These are phyloP conservation scores for Lanmaoa rubissima DNA, from an alignment of 768 basidiomycete species.

Conservation along the genomic window DNA sequence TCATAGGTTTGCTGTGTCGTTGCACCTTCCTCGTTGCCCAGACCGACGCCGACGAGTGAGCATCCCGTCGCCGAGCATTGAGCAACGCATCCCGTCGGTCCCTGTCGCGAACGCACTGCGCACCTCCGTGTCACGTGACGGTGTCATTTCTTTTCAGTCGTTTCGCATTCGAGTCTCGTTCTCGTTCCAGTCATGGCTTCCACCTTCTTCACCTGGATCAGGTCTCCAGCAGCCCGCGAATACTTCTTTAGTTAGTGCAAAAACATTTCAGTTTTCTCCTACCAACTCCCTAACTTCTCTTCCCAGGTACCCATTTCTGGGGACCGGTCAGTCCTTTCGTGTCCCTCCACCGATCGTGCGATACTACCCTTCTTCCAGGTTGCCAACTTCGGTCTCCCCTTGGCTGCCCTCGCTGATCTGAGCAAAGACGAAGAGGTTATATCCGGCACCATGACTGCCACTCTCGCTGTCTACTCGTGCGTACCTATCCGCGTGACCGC, in stretches of 20 bases:
- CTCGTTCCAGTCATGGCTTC: slow-evolving; percentile 59
- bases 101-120: too few relatives aligned
- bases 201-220: slow-evolving; percentile 84
- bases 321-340: slow-evolving; percentile 70
- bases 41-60: background rate
- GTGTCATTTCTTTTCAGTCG: background rate
- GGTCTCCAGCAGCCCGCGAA: slow-evolving; percentile 86
- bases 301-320: slow-evolving; percentile 93
- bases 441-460: slow-evolving; percentile 94
- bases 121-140: slow-evolving; percentile 11
- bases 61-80: background rate
- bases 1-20: background rate
- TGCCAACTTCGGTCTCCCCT: slow-evolving; percentile 97
- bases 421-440: slow-evolving; percentile 95
- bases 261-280: background rate
- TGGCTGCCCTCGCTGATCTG: slow-evolving; percentile 90
- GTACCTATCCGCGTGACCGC: slow-evolving; percentile 35
- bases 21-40: background rate
- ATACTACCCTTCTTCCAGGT: slow-evolving; percentile 49
- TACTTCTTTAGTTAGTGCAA: slow-evolving; percentile 90
- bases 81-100: background rate
- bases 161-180: background rate
- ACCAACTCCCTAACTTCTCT: slow-evolving; percentile 19
- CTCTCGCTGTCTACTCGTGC: slow-evolving; percentile 89
- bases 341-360: background rate